Evolutionary conservation across 116 monocot species (phyloP).

Genomic region (Zostera marina): DNA sequence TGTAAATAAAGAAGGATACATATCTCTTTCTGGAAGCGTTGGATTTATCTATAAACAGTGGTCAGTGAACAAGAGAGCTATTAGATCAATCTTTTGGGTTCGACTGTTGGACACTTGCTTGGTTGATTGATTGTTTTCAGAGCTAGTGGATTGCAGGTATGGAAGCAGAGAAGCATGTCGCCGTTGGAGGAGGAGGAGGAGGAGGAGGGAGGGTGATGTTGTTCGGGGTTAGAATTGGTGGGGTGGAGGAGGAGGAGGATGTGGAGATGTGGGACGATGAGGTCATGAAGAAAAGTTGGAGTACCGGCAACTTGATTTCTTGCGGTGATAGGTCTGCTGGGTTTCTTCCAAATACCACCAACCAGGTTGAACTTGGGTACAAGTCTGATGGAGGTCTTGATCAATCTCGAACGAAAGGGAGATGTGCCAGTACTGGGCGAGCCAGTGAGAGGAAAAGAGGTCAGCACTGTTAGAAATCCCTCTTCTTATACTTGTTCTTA

Average conservation of each 20-base stretch:
- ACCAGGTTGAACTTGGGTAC: slow-evolving; percentile 34
- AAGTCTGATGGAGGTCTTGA: slow-evolving; percentile 47
- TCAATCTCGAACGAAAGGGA: slow-evolving; percentile 16
- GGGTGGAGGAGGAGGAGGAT: slow-evolving; percentile 5
- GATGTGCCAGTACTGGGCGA: slow-evolving; percentile 4
- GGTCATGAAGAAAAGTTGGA: slow-evolving; percentile 61
- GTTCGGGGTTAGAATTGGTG: slow-evolving; percentile 10
- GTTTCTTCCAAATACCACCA: not conserved
- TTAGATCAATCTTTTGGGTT: too few relatives aligned
- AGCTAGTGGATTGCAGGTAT: not conserved
- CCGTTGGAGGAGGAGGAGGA: not conserved
- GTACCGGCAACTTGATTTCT: slow-evolving; percentile 52
- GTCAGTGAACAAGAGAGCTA: too few relatives aligned
- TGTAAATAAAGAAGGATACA: too few relatives aligned
- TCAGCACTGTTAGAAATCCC: slow-evolving; percentile 5
- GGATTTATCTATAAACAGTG: too few relatives aligned
- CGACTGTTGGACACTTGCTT: too few relatives aligned
- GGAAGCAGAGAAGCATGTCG: not conserved
- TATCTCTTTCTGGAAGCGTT: too few relatives aligned
- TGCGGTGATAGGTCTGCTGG: slow-evolving; percentile 4
- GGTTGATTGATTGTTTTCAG: too few relatives aligned
- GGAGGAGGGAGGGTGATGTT: slow-evolving; percentile 7
- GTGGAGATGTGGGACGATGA: slow-evolving; percentile 17
- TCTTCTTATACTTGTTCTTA: not conserved
- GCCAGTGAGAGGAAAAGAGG: slow-evolving; percentile 59